Evolutionary conservation across 225 moss, liverwort and hornwort species (phyloP).

Genomic region (Bryum argenteum): DNA sequence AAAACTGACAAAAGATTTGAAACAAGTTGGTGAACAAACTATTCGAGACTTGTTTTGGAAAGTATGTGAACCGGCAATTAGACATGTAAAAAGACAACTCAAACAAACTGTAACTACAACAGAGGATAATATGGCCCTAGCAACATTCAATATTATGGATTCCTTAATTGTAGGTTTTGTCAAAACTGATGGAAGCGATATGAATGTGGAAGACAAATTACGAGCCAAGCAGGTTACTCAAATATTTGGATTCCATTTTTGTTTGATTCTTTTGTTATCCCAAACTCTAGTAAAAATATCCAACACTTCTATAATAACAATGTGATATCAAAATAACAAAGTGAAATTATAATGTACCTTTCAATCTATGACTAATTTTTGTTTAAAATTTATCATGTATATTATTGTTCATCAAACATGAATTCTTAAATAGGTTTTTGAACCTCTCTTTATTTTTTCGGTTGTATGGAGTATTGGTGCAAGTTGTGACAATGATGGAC

Average conservation of each 20-base stretch:
- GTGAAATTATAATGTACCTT: too few relatives aligned
- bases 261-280: too few relatives aligned
- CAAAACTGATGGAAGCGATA: constrained; percentile 56
- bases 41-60: constrained; percentile 53
- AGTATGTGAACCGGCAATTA: constrained; percentile 56
- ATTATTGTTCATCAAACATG: too few relatives aligned
- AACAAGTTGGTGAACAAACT: constrained; percentile 50
- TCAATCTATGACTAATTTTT: too few relatives aligned
- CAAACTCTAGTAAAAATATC: too few relatives aligned
- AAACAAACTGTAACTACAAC: constrained; percentile 79
- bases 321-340: too few relatives aligned
- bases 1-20: constrained; percentile 58
- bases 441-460: constrained; percentile 82
- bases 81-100: constrained; percentile 61
- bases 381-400: too few relatives aligned
- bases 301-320: too few relatives aligned
- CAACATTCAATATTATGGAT: constrained; percentile 80
- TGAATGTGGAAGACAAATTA: constrained; percentile 55
- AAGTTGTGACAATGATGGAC: constrained; percentile 74
- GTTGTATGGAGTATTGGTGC: constrained; percentile 79
- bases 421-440: constrained; percentile 53
- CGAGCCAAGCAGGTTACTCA: constrained; percentile 52
- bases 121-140: constrained; percentile 76
- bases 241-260: neutral
- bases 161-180: constrained; percentile 58